Conservation (phyloP, 75 land plant species). For the Larix kaempferi region DNA sequence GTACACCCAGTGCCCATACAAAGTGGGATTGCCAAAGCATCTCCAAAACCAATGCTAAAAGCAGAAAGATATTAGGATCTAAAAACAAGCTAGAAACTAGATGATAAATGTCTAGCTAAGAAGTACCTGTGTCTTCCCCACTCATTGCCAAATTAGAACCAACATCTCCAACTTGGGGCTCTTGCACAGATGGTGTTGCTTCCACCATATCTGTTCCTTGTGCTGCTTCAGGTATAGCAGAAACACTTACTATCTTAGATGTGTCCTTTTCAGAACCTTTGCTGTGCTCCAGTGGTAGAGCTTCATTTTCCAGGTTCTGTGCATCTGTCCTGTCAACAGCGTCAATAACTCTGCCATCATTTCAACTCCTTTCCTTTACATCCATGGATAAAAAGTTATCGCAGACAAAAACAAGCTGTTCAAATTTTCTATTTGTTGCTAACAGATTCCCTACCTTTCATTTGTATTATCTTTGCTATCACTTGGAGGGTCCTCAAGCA, state of each 20-base stretch:
- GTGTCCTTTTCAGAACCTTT: neutral
- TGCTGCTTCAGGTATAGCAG: neutral
- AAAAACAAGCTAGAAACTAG: too few species aligned
- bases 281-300: conserved; percentile 2
- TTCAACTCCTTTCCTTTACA: conserved; percentile 12
- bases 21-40: too few species aligned
- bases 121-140: conserved; percentile 7
- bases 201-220: conserved; percentile 8
- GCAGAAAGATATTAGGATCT: too few species aligned
- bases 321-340: conserved; percentile 9
- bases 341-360: conserved; percentile 13
- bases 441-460: conserved; percentile 6
- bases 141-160: neutral
- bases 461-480: conserved; percentile 19
- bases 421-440: neutral
- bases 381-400: conserved; percentile 6
- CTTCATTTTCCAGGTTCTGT: conserved; percentile 1
- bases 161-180: neutral
- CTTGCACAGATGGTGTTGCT: neutral
- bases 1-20: too few species aligned
- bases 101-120: too few species aligned
- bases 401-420: neutral
- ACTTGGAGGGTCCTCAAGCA: conserved; percentile 61
- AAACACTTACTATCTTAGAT: neutral
- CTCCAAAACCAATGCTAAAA: too few species aligned